Evolutionary conservation across 2,329 filamentous ascomycete genomes (phyloP), one percentile per base, ranked within the genome.

Genomic region (Paraconiothyrium brasiliense): DNA sequence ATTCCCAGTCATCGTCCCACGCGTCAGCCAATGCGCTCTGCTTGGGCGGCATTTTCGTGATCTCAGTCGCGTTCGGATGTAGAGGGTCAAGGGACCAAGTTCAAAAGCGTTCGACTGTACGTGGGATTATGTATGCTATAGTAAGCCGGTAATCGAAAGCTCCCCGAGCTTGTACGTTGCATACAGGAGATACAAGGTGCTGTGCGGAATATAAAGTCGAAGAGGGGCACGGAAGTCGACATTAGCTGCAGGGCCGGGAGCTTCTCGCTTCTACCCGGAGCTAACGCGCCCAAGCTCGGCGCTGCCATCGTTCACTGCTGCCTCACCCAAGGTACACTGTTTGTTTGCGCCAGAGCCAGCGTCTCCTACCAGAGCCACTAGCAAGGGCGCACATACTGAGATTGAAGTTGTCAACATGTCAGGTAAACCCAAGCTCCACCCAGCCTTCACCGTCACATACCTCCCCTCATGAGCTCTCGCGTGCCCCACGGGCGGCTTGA

Each of bases 1-100:
- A 81, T 76, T 94, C 92, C 93, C 94, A 98, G 73, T 97, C 92
- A 71, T 97, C 90, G 66, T 94, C 93, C 94, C 94, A 97, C 22
- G 93, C 94, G 77, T 75, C 75, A 9, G 72, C 73, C 22, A 90
- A 78, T 24, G 78, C 79, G 51, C 69, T 66, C 70, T 83, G 81
- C 76, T 81, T 80, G 14, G 71, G 61, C 22, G 71, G 60, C 72
- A 75, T 50, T 37, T 52, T 52, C n/a, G 9, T 24, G n/a, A 9
- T 50, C 7, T 41, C 11, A 11, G 13, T 35, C 22, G 50, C 13
- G 50, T 43, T 37, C 4, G 11, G 22, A 20, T 14, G 16, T 24
- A 5, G 11, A 13, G 14, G 35, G 35, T n/a, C 20, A 41, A n/a
- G 48, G 27, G 11, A 6, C 32, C 6, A 20, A 35, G 2, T 10